Evolutionary conservation across 306 rosid species (phyloP).

Genomic region (Prunus mongolica): DNA sequence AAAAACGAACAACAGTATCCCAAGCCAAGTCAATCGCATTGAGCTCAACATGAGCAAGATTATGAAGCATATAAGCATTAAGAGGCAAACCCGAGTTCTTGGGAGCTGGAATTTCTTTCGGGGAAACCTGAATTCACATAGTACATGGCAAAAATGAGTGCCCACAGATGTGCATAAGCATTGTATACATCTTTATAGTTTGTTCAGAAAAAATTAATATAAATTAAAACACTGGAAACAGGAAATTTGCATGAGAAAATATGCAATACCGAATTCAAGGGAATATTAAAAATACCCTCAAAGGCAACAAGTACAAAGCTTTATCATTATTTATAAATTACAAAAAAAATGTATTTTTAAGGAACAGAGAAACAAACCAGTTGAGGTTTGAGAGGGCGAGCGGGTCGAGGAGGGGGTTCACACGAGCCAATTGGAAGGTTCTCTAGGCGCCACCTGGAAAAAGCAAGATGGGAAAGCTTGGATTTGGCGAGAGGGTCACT

Average conservation of each 20-base stretch:
- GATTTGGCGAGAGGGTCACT: conserved; percentile 68
- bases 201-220: not conserved
- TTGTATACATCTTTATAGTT: not conserved
- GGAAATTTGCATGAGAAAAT: not conserved
- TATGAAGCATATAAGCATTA: conserved; percentile 91
- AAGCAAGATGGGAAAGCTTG: conserved; percentile 73
- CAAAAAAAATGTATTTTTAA: not conserved
- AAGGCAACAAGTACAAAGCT: not conserved
- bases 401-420: conserved; percentile 45
- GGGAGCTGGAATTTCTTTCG: conserved; percentile 85
- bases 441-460: conserved; percentile 56
- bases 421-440: conserved; percentile 66
- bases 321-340: too few species aligned
- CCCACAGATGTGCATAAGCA: not conserved
- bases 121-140: conserved; percentile 56
- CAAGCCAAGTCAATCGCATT: conserved; percentile 96
- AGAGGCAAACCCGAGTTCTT: conserved; percentile 84
- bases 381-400: conserved; percentile 46
- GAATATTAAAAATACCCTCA: not conserved
- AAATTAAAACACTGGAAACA: not conserved
- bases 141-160: not conserved
- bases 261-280: not conserved
- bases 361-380: conserved; percentile 38
- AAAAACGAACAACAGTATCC: conserved; percentile 93
- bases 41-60: conserved; percentile 92